Conservation (phyloP, 1,139 yeast genomes). For the Yamadazyma buinensis region DNA sequence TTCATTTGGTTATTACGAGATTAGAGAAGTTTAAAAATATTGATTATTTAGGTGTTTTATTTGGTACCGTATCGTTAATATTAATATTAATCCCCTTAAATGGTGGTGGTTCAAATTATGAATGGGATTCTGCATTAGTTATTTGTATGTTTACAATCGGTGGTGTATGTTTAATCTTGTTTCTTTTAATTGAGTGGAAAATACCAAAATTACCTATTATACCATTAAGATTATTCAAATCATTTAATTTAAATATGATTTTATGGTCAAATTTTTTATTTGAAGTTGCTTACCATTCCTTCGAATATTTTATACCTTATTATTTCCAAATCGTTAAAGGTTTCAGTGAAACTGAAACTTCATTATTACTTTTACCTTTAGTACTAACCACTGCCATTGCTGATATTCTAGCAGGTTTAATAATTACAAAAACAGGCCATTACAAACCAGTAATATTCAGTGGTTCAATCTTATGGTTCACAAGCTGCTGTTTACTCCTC, state of each 20-base stretch:
- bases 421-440: constrained; percentile 40
- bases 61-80: constrained; percentile 42
- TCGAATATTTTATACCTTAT: constrained; percentile 45
- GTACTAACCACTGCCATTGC: constrained; percentile 37
- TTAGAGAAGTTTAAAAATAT: constrained; percentile 36
- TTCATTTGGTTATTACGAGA: constrained; percentile 21
- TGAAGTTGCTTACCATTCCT: constrained; percentile 46
- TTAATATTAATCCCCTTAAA: constrained; percentile 47
- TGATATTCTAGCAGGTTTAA: constrained; percentile 41
- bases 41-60: constrained; percentile 47
- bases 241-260: constrained; percentile 35
- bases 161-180: constrained; percentile 34
- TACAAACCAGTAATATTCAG: constrained; percentile 37
- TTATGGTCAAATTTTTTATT: constrained; percentile 44
- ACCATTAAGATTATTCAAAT: constrained; percentile 46
- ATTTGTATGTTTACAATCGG: constrained; percentile 49
- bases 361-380: constrained; percentile 40
- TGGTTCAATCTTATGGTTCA: constrained; percentile 44
- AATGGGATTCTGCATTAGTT: constrained; percentile 48
- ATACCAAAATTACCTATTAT: constrained; percentile 52
- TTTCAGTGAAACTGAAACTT: constrained; percentile 30
- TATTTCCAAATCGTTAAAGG: constrained; percentile 49
- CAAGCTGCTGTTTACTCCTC: constrained; percentile 36
- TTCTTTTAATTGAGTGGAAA: constrained; percentile 47
- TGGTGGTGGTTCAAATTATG: constrained; percentile 54